Evolutionary conservation across 768 basidiomycete genomes (phyloP).

Genomic region (Termitomyces sp.): DNA sequence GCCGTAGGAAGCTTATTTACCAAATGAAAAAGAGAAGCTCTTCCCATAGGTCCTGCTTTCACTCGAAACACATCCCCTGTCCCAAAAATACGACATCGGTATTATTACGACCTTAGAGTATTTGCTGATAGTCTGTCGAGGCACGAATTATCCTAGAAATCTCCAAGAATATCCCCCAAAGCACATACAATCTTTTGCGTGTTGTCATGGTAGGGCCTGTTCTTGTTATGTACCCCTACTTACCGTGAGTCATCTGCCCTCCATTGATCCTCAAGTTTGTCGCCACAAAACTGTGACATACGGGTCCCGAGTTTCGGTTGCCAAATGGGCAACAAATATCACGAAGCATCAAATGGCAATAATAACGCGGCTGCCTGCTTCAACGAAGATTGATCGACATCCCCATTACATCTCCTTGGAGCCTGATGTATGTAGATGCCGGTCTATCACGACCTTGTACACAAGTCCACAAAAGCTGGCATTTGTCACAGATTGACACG

Average conservation of each 20-base stretch:
- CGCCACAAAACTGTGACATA: background rate
- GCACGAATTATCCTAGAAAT: background rate
- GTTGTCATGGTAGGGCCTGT: background rate
- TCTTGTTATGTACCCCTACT: background rate
- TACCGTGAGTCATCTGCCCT: background rate
- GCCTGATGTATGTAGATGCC: background rate
- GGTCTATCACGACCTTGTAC: background rate
- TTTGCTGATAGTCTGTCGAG: background rate
- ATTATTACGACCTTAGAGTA: background rate
- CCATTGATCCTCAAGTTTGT: background rate
- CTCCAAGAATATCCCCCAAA: background rate
- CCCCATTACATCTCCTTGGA: background rate
- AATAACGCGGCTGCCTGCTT: constrained; percentile 3
- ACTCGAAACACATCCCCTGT: background rate
- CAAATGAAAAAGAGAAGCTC: background rate
- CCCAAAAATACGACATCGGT: background rate
- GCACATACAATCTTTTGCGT: background rate
- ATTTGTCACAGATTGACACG: background rate
- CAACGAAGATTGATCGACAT: background rate
- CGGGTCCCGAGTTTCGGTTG: constrained; percentile 2
- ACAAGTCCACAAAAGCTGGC: background rate
- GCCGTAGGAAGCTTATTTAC: background rate
- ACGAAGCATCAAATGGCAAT: constrained; percentile 9
- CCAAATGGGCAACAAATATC: background rate
- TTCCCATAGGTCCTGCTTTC: background rate